Base-by-base conservation (phyloP, 2,329 filamentous ascomycete genomes). In the Ophiostoma piceae region DNA sequence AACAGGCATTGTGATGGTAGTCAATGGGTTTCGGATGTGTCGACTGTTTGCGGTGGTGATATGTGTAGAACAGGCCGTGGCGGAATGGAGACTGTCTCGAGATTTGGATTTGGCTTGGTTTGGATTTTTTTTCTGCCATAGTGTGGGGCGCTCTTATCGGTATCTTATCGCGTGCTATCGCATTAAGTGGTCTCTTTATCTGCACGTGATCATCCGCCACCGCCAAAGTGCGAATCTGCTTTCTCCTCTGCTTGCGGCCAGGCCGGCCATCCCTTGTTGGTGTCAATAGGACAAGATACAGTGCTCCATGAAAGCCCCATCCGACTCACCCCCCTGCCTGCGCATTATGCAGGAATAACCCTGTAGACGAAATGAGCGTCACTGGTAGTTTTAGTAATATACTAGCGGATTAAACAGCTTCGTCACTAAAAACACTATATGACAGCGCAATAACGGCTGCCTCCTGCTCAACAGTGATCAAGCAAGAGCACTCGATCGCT, bases 1-100 rank as follows among this genome's bases (percentile, higher is more conserved):
- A 35, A 85, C 81, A n/a, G 85, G 84, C 86, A 88, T 88, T 14
- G 73, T 77, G 73, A 14, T 43, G 11, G 64, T 65, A 22, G 37
- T 47, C 37, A n/a, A 12, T 66, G 0, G 19, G 19, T 16, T 47
- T 16, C 3, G 16, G 12, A 8, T 41, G 22, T 16, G 22, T 66
- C 65, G 65, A 47, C 39, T 22, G 35, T 16, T 66, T 66, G 65
- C 35, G 19, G 32, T 22, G 8, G 19, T 39, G 35, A 54, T 51
- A n/a, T 22, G 19, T 47, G 43, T 19, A 32, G 41, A 43, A 51
- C 22, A 41, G 12, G 12, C 8, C 22, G 51, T 57, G 51, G 51
- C 51, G 51, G 51, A 57, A 57, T 57, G 22, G 51, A 26, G 51
- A 14, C 16, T 67, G 16, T 51, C 39, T 67, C 22, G 47, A 35